Evolutionary conservation across 2,329 filamentous ascomycete species (phyloP).

Genomic region (Madurella mycetomatis): DNA sequence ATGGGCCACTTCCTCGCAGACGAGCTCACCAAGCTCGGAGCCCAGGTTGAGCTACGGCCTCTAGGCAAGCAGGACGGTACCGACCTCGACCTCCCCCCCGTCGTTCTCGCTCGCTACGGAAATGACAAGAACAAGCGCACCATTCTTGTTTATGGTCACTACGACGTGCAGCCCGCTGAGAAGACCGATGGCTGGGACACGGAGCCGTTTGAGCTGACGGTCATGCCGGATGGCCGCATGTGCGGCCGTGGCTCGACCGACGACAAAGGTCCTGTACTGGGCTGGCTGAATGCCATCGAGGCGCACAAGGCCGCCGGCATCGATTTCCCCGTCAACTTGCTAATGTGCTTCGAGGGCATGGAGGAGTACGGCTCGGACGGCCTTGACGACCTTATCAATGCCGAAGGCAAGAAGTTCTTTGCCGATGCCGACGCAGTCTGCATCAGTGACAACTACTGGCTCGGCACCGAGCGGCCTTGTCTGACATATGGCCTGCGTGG

Average conservation of each 20-base stretch:
- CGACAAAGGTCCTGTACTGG: conserved; percentile 95
- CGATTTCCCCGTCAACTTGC: conserved; percentile 92
- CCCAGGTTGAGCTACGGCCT: conserved; percentile 77
- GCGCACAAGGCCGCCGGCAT: conserved; percentile 92
- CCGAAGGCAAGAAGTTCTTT: conserved; percentile 90
- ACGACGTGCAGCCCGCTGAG: conserved; percentile 94
- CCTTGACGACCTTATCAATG: conserved; percentile 87
- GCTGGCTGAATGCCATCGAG: conserved; percentile 97
- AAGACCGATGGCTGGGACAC: conserved; percentile 94
- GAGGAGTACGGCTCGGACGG: conserved; percentile 98
- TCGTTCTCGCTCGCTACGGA: conserved; percentile 88
- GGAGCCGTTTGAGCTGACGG: conserved; percentile 82
- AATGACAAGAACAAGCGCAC: conserved; percentile 89
- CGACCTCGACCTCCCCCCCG: conserved; percentile 84
- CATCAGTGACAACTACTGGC: conserved; percentile 99
- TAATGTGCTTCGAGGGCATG: conserved; percentile 99
- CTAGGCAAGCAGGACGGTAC: conserved; percentile 91
- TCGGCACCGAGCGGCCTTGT: conserved; percentile 97
- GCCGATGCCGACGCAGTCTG: conserved; percentile 93
- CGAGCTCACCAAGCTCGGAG: conserved; percentile 79
- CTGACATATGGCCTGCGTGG: conserved; percentile 95
- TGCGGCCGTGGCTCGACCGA: conserved; percentile 93
- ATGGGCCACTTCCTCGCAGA: conserved; percentile 90
- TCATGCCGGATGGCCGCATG: conserved; percentile 92
- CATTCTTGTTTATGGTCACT: conserved; percentile 96